Evolutionary conservation across 2,329 filamentous ascomycete species (phyloP).

Genomic region (Phaeoacremonium minimum): DNA sequence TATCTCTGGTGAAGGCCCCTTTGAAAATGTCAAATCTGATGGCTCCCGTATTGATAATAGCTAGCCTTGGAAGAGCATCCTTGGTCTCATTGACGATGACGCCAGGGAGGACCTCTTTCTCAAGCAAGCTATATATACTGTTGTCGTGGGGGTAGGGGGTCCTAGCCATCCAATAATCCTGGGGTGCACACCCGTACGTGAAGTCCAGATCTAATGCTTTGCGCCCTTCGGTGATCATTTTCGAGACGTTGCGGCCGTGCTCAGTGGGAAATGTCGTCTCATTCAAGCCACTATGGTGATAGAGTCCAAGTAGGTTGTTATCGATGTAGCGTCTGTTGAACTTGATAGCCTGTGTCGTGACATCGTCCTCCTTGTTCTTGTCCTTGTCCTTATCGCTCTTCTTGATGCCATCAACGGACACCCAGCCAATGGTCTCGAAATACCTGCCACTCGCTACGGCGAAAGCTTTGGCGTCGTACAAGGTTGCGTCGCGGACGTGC

Average conservation of each 20-base stretch:
- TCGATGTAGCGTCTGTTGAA: slow-evolving; percentile 87
- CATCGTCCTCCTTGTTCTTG: slow-evolving; percentile 17
- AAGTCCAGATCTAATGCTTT: slow-evolving; percentile 68
- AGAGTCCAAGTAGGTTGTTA: slow-evolving; percentile 82
- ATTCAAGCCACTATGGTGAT: slow-evolving; percentile 75
- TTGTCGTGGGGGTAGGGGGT: slow-evolving; percentile 66
- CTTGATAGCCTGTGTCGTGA: slow-evolving; percentile 33
- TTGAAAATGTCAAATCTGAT: slow-evolving; percentile 95
- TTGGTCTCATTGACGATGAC: slow-evolving; percentile 55
- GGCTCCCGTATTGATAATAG: slow-evolving; percentile 83
- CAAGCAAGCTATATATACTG: slow-evolving; percentile 81
- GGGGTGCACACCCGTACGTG: slow-evolving; percentile 77
- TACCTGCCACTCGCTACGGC: slow-evolving; percentile 86
- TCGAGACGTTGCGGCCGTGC: slow-evolving; percentile 67
- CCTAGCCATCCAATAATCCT: slow-evolving; percentile 76
- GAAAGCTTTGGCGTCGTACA: slow-evolving; percentile 73
- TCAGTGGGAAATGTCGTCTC: slow-evolving; percentile 70
- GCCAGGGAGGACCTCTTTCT: slow-evolving; percentile 68
- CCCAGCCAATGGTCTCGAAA: slow-evolving; percentile 92
- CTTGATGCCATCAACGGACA: slow-evolving; percentile 69
- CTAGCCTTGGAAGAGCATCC: slow-evolving; percentile 59
- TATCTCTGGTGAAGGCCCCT: slow-evolving; percentile 84
- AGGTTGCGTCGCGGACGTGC: slow-evolving; percentile 80
- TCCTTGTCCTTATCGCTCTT: too few species aligned
- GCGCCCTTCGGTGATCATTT: slow-evolving; percentile 65